Conservation (phyloP, 1,284 basidiomycete genomes). For the Coniferiporia weirii region DNA sequence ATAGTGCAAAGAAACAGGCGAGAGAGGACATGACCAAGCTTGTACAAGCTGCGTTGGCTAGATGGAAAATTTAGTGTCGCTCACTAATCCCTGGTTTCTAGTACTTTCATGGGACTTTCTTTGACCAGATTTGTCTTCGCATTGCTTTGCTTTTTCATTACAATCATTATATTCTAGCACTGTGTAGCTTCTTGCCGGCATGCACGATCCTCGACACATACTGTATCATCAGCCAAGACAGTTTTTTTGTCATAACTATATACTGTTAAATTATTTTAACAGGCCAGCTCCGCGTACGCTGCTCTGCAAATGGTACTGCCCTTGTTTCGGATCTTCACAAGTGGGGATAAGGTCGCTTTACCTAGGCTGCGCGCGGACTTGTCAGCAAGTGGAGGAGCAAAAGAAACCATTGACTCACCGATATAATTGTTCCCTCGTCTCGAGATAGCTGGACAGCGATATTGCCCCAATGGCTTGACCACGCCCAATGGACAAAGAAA, state of each 20-base stretch:
- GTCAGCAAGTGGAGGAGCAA: background rate
- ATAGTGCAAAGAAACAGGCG: constrained; percentile 75
- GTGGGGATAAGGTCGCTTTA: constrained; percentile 17
- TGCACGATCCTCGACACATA: background rate
- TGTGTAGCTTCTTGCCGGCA: constrained; percentile 1
- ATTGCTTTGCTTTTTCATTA: background rate
- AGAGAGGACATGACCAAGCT: constrained; percentile 66
- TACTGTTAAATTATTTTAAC: constrained; percentile 1
- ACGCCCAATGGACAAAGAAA: constrained; percentile 68
- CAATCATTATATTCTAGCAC: constrained; percentile 6
- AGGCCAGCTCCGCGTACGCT: constrained; percentile 24
- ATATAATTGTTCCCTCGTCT: constrained; percentile 44
- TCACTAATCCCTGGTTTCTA: background rate
- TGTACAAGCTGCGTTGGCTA: constrained; percentile 62
- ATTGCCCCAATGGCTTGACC: constrained; percentile 74
- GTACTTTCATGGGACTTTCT: background rate
- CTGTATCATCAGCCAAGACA: constrained; percentile 7
- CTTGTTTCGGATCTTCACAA: constrained; percentile 40
- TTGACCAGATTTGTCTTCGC: background rate
- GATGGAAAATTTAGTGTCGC: constrained; percentile 55
- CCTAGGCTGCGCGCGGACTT: constrained; percentile 21
- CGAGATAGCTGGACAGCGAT: constrained; percentile 49
- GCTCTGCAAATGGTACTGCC: constrained; percentile 36
- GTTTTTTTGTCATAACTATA: background rate
- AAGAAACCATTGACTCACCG: constrained; percentile 34